Conservation (phyloP, 2,329 filamentous ascomycete species). For the Pezicula neosporulosa region DNA sequence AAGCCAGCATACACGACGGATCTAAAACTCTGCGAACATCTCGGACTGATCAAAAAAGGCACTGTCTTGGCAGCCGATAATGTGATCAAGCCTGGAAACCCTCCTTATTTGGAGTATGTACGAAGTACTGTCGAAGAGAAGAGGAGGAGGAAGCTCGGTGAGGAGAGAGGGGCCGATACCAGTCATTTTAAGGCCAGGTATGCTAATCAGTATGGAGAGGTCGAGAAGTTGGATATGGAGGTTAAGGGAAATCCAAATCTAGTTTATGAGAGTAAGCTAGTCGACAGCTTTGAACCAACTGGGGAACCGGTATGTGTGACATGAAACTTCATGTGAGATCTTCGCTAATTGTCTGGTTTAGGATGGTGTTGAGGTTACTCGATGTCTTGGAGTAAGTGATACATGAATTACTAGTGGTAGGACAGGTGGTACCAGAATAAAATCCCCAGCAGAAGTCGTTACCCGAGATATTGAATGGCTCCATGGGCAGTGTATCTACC, state of each 20-base stretch:
- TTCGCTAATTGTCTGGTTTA: no score
- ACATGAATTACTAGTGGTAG: no score
- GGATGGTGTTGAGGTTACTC: no score
- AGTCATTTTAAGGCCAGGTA: slow-evolving; percentile 26
- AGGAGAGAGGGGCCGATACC: slow-evolving; percentile 41
- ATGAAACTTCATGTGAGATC: no score
- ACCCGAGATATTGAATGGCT: no score
- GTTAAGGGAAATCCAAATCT: slow-evolving; percentile 58
- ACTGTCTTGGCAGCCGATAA: slow-evolving; percentile 67
- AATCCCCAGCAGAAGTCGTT: no score
- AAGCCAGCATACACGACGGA: slow-evolving; percentile 74
- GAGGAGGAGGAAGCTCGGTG: slow-evolving; percentile 38
- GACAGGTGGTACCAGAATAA: no score
- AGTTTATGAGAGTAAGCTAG: slow-evolving; percentile 60
- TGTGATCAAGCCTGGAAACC: slow-evolving; percentile 68
- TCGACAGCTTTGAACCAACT: slow-evolving; percentile 65
- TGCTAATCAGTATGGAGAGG: slow-evolving; percentile 27
- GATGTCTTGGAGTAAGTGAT: no score
- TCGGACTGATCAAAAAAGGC: slow-evolving; percentile 60
- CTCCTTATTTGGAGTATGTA: slow-evolving; percentile 68
- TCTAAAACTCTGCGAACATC: slow-evolving; percentile 71
- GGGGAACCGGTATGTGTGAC: slow-evolving; percentile 45
- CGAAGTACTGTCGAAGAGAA: slow-evolving; percentile 62
- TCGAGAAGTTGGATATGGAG: slow-evolving; percentile 32
- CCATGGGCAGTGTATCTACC: no score